These are phyloP conservation scores for Ogataea hybrid DNA, from an alignment of 1,139 yeast genomes.

Conservation along the genomic window DNA sequence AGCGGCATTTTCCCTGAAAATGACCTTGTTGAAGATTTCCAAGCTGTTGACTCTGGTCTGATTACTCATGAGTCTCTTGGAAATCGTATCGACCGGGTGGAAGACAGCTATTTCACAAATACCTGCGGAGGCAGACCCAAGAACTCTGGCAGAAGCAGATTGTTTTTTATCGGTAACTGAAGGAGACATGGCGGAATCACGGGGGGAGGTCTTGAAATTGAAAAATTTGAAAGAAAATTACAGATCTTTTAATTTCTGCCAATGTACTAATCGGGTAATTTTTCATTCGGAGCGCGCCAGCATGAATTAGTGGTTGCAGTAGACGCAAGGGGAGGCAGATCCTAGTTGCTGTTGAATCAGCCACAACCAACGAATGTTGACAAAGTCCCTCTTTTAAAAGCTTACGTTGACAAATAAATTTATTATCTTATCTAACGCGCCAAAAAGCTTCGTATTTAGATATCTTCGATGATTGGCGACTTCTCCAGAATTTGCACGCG, in stretches of 20 bases:
- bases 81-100: conserved; percentile 98
- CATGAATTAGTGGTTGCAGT: not conserved
- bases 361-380: too few species aligned
- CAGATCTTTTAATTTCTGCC: conserved; percentile 2
- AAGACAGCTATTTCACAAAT: conserved; percentile 93
- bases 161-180: conserved; percentile 70
- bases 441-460: conserved; percentile 2
- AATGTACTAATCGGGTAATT: conserved; percentile 1
- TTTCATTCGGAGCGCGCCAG: not conserved
- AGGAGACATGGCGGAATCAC: conserved; percentile 44
- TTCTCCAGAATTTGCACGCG: conserved; percentile 64
- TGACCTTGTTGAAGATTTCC: conserved; percentile 74
- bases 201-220: conserved; percentile 2
- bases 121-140: conserved; percentile 98
- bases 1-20: conserved; percentile 79
- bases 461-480: conserved; percentile 52
- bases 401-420: not conserved
- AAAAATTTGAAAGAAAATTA: conserved; percentile 5
- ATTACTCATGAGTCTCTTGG: conserved; percentile 97
- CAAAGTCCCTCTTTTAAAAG: too few species aligned
- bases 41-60: conserved; percentile 66
- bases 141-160: conserved; percentile 84
- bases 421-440: conserved; percentile 2
- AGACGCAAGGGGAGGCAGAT: not conserved
- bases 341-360: not conserved